Conservation (phyloP, 331 rosid species). For the Malus hybrid region DNA sequence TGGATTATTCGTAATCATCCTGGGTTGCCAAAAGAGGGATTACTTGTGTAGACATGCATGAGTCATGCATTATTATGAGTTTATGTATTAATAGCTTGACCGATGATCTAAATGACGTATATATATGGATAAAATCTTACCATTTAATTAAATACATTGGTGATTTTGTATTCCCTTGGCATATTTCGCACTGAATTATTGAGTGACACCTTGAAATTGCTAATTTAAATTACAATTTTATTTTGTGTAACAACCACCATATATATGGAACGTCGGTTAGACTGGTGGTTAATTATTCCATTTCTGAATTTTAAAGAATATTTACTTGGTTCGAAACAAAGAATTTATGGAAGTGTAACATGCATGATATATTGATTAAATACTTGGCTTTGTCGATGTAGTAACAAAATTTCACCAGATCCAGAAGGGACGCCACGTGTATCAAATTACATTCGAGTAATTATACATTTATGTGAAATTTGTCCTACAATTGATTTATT, state of each 20-base stretch:
- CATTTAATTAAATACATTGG: background rate
- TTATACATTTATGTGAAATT: no score
- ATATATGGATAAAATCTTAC: background rate
- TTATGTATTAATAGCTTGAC: background rate
- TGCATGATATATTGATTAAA: no score
- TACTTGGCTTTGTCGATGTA: no score
- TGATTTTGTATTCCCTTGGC: background rate
- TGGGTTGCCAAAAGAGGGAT: background rate
- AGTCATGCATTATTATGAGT: background rate
- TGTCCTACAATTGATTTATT: background rate
- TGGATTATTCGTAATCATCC: background rate
- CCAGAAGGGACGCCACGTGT: no score
- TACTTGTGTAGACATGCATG: background rate
- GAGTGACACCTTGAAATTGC: background rate
- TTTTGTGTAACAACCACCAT: background rate
- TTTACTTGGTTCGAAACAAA: no score
- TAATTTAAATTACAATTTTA: background rate
- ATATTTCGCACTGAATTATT: background rate
- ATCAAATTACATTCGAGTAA: no score
- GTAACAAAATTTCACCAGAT: no score
- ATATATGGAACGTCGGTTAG: no score
- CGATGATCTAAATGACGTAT: background rate
- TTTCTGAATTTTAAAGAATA: background rate
- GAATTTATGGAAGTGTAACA: background rate
- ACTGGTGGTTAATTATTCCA: background rate